A percentile compares a stretch with the other conserved stretches of the same genome.
These are phyloP conservation scores for Beauveria australis DNA, from an alignment of 2,329 filamentous ascomycete species.

Conservation along the genomic window DNA sequence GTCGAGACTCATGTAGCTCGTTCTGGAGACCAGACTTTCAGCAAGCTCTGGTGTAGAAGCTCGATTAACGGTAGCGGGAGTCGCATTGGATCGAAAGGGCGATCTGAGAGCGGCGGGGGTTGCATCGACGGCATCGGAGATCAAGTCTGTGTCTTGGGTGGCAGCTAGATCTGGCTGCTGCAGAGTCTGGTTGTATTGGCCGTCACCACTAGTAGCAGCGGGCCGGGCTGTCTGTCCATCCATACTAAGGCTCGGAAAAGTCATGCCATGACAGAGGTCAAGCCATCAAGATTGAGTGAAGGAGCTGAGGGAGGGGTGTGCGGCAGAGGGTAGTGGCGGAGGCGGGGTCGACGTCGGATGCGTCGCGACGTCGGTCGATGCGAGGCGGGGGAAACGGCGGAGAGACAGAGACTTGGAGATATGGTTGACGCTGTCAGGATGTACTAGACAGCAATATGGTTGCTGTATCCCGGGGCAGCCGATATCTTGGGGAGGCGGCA, in stretches of 20 bases:
- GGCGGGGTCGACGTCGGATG: neutral
- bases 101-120: neutral
- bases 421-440: neutral
- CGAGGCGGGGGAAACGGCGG: neutral
- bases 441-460: neutral
- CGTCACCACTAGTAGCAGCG: neutral
- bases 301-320: neutral
- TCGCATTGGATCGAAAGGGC: slow-evolving; percentile 5
- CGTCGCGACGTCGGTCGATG: neutral
- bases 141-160: neutral
- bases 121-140: neutral
- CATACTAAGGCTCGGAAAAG: neutral
- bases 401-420: neutral
- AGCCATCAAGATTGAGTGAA: neutral
- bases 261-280: slow-evolving; percentile 8
- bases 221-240: slow-evolving; percentile 9
- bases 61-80: neutral
- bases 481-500: neutral
- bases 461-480: neutral
- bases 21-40: neutral
- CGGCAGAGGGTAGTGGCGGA: neutral
- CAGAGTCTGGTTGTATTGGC: neutral
- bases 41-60: slow-evolving; percentile 4
- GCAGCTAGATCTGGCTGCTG: neutral
- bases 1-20: slow-evolving; percentile 1